A percentile compares a stretch with the other conserved stretches of the same genome.
Evolutionary conservation across 1,284 basidiomycete species (phyloP).

Genomic region (Leucocoprinus gongylophorus): DNA sequence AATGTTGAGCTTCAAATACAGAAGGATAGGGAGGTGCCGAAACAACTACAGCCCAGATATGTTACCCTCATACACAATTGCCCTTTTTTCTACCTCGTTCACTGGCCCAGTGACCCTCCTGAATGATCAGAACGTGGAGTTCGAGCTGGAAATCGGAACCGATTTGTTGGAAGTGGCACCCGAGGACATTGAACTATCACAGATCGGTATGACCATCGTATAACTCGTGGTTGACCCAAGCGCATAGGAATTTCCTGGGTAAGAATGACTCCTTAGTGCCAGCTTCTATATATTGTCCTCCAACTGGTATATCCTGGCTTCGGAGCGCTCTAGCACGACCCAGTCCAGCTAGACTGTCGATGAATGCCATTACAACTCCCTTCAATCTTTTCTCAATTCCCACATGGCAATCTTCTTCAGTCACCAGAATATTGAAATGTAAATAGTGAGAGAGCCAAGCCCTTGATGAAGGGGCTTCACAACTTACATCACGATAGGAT

Average conservation of each 20-base stretch:
- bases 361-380: too few species aligned
- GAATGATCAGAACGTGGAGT: background rate
- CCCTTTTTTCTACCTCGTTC: slow-evolving; percentile 1
- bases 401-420: too few species aligned
- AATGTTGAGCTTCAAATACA: slow-evolving; percentile 18
- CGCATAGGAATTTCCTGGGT: background rate
- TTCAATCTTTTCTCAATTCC: too few species aligned
- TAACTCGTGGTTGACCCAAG: slow-evolving; percentile 1
- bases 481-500: too few species aligned
- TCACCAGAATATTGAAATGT: too few species aligned
- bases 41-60: slow-evolving; percentile 20
- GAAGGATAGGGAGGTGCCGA: slow-evolving; percentile 14
- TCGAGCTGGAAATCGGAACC: background rate
- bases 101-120: slow-evolving; percentile 4
- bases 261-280: too few species aligned
- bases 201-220: slow-evolving; percentile 4
- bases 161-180: background rate
- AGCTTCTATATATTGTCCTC: too few species aligned
- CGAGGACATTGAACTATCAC: background rate
- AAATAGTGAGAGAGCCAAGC: too few species aligned
- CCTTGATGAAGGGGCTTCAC: too few species aligned
- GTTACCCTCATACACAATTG: background rate
- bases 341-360: too few species aligned
- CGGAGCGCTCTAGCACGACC: too few species aligned
- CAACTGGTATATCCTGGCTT: too few species aligned